phyloP scores from a whole-genome alignment of 768 basidiomycete species.

The Neoboletus brunneissimus region DNA sequence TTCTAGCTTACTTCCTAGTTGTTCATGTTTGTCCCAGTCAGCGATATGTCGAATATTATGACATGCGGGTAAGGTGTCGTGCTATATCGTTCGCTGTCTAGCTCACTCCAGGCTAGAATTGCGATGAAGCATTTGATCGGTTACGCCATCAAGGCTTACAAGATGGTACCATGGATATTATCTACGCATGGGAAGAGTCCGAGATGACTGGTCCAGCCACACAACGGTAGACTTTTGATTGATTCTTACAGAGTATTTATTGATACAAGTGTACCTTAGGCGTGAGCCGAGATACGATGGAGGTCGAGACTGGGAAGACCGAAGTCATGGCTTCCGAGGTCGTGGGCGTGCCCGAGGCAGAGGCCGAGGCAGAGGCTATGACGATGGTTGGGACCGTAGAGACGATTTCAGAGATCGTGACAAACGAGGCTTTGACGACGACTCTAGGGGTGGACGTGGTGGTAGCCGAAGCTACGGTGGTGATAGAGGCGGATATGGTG shows the following conservation, averaged over 20 bases:
- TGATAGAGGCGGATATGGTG: conserved; percentile 43
- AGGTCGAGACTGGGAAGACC: conserved; percentile 48
- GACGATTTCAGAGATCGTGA: conserved; percentile 43
- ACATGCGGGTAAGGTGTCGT: conserved; percentile 62
- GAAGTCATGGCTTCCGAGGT: conserved; percentile 39
- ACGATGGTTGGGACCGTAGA: conserved; percentile 46
- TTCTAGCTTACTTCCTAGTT: not conserved
- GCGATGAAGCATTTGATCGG: conserved; percentile 75
- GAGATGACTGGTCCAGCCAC: conserved; percentile 50
- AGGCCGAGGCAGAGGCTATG: conserved; percentile 36
- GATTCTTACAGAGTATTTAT: not conserved
- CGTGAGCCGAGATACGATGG: conserved; percentile 36
- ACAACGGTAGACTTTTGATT: conserved; percentile 33
- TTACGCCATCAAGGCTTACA: conserved; percentile 75
- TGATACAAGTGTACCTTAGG: conserved; percentile 15
- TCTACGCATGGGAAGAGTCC: conserved; percentile 78
- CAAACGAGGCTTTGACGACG: conserved; percentile 35
- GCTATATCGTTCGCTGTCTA: not conserved
- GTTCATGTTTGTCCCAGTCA: conserved; percentile 49
- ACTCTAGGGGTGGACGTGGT: conserved; percentile 35
- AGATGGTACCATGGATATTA: conserved; percentile 87
- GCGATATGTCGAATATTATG: conserved; percentile 92
- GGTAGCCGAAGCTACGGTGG: conserved; percentile 38
- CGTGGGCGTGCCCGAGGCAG: conserved; percentile 39
- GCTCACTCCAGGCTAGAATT: conserved; percentile 47